Evolutionary conservation across 2,329 filamentous ascomycete genomes (phyloP), one percentile per base, ranked within the genome.

Genomic region (Apiospora aurea): DNA sequence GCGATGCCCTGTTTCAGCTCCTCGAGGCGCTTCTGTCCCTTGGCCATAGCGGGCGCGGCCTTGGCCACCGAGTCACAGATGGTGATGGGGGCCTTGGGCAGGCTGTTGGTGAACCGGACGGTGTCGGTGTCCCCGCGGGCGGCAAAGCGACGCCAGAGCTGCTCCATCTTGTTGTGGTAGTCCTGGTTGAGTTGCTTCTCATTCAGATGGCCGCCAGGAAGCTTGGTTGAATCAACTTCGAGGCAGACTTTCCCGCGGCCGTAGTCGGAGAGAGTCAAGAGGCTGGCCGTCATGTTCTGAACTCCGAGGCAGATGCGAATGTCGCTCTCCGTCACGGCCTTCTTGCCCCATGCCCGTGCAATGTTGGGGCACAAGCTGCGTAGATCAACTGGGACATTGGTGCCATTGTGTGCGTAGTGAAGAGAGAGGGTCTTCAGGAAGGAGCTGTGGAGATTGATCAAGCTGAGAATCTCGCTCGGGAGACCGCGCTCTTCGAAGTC

Each of bases 321-420:
- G 76, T 95, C 93, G 53, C 90, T 88, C 0, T 88, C 82, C 0
- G 86, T 88, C 21, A 94, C 91, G 71, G 86, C 86, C 44, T 92
- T 87, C 82, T 93, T 94, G 72, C 92, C 91, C 93, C 93, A 95
- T 49, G 91, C 84, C 74, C 90, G 87, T 16, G 92, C 89, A 53
- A 94, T 85, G 71, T 90, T 87, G 13, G 89, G 89, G 46, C 88
- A 86, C 47, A 95, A 85, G 43, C 86, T 83, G 47, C 86, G 84
- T 64, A 94, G 80, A 76, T 94, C 91, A 34, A 91, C 88, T 0
- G 93, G 91, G 0, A 88, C 85, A 67, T 86, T 84, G 43, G 84
- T 83, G 72, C 91, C 91, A 79, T 92, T 90, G 81, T 95, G 92
- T 1, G 91, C 91, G 73, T 90, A 87, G 77, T 94, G 92, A 13